phyloP scores from a whole-genome alignment of 352 stramenopile genomes.

The Pythium aristosporum region DNA sequence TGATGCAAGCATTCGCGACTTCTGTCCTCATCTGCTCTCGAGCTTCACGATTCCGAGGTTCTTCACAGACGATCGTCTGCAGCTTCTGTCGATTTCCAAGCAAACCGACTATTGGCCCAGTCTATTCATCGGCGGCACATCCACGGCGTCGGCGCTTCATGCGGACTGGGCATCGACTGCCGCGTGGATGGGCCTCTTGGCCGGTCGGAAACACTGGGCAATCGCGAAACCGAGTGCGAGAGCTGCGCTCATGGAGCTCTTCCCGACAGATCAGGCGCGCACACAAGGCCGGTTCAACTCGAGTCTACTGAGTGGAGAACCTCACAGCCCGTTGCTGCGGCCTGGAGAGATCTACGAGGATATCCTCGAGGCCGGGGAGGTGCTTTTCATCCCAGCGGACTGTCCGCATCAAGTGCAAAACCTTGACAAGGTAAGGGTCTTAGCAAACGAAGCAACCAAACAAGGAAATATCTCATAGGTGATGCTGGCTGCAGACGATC shows the following conservation, averaged over 20 bases:
- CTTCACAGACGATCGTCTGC: conserved; percentile 30
- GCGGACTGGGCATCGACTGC: conserved; percentile 33
- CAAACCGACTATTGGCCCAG: conserved; percentile 41
- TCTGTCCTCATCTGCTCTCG: conserved; percentile 34
- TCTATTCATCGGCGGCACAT: conserved; percentile 35
- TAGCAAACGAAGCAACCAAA: not conserved
- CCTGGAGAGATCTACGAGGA: conserved; percentile 35
- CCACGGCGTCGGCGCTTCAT: conserved; percentile 34
- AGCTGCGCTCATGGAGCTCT: conserved; percentile 28
- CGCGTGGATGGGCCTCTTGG: conserved; percentile 39
- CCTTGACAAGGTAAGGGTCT: conserved; percentile 29
- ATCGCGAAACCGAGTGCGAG: conserved; percentile 33
- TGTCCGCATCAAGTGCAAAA: conserved; percentile 42
- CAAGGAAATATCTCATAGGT: not conserved
- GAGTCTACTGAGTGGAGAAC: conserved; percentile 22
- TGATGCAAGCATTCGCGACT: conserved; percentile 30
- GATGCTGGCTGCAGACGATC: conserved; percentile 28
- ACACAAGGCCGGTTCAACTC: conserved; percentile 26
- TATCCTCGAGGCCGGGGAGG: conserved; percentile 33
- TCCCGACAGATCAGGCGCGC: conserved; percentile 14
- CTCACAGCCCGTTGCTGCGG: conserved; percentile 7
- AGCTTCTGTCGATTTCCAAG: conserved; percentile 18
- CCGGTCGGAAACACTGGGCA: conserved; percentile 36
- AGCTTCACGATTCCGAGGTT: conserved; percentile 29
- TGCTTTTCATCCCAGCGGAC: conserved; percentile 37